These are phyloP conservation scores for Fusarium torreyae DNA, from an alignment of 2,329 filamentous ascomycete species.

Conservation along the genomic window DNA sequence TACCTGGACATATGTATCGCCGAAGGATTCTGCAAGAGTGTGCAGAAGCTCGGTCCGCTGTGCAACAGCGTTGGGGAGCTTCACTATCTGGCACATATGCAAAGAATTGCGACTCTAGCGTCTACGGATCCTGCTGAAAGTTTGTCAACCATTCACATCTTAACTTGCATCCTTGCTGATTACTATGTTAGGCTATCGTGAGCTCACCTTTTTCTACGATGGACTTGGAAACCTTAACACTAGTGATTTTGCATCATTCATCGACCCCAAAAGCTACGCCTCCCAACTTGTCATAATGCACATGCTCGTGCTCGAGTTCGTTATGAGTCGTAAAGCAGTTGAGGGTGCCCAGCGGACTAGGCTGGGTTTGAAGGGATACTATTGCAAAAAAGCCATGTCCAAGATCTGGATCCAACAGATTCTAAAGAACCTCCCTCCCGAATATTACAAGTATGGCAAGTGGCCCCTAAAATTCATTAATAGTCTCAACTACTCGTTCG, in stretches of 20 bases:
- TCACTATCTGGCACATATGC: slow-evolving; percentile 51
- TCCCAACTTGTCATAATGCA: slow-evolving; percentile 58
- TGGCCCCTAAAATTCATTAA: slow-evolving; percentile 52
- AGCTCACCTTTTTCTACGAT: slow-evolving; percentile 50
- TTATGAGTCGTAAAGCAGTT: slow-evolving; percentile 47
- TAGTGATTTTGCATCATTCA: slow-evolving; percentile 54
- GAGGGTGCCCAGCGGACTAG: slow-evolving; percentile 15
- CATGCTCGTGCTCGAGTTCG: slow-evolving; percentile 54
- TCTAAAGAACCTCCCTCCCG: slow-evolving; percentile 50
- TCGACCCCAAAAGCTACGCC: slow-evolving; percentile 50
- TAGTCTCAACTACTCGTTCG: slow-evolving; percentile 43
- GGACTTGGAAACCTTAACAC: slow-evolving; percentile 48
- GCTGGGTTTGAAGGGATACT: slow-evolving; percentile 28
- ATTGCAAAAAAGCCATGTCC: slow-evolving; percentile 49
- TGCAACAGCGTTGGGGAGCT: slow-evolving; percentile 54
- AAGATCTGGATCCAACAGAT: slow-evolving; percentile 59
- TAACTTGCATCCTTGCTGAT: slow-evolving; percentile 9
- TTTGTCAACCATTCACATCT: slow-evolving; percentile 23
- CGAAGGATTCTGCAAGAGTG: slow-evolving; percentile 50
- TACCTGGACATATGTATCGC: slow-evolving; percentile 42
- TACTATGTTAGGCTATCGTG: slow-evolving; percentile 42
- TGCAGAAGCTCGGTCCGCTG: slow-evolving; percentile 49
- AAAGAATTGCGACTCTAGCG: slow-evolving; percentile 49
- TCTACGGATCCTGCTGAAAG: slow-evolving; percentile 50
- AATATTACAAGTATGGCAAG: slow-evolving; percentile 53